Conservation (phyloP, 768 basidiomycete genomes). For the Mrakia hoshinonis region DNA sequence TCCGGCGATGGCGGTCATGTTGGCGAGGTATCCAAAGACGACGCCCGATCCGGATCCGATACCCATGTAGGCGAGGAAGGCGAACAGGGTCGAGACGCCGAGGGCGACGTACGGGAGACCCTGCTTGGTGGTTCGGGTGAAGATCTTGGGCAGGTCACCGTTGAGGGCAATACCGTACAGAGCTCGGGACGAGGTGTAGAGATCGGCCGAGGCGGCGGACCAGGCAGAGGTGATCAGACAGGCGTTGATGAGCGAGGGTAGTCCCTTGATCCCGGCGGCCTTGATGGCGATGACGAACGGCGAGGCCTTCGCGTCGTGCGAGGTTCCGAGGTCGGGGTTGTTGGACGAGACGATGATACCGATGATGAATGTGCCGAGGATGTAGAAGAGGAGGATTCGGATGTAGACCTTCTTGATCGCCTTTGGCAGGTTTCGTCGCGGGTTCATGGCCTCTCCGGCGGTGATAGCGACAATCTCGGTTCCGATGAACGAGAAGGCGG, state of each 20-base stretch:
- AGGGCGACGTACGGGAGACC: constrained; percentile 74
- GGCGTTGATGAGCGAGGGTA: constrained; percentile 60
- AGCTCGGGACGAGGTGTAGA: constrained; percentile 70
- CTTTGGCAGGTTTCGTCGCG: constrained; percentile 55
- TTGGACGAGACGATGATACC: constrained; percentile 50
- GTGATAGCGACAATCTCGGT: constrained; percentile 68
- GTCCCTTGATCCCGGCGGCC: constrained; percentile 68
- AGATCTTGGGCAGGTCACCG: constrained; percentile 75
- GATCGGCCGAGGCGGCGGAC: constrained; percentile 81
- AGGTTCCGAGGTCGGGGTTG: constrained; percentile 47
- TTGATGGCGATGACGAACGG: constrained; percentile 79
- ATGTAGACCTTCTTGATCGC: constrained; percentile 61
- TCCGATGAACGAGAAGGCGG: constrained; percentile 84
- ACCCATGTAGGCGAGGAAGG: constrained; percentile 34
- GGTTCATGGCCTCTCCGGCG: constrained; percentile 60
- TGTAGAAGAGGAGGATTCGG: constrained; percentile 65
- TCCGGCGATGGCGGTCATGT: constrained; percentile 47
- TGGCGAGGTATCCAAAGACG: constrained; percentile 69
- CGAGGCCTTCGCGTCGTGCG: constrained; percentile 61
- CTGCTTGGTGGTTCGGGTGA: constrained; percentile 56
- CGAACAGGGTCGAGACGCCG: constrained; percentile 49
- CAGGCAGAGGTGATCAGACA: constrained; percentile 69
- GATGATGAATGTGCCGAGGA: constrained; percentile 60
- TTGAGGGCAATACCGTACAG: constrained; percentile 73
- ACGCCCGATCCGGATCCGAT: constrained; percentile 45